Evolutionary conservation across 2,329 filamentous ascomycete genomes (phyloP).

Genomic region (Exophiala bonariae): DNA sequence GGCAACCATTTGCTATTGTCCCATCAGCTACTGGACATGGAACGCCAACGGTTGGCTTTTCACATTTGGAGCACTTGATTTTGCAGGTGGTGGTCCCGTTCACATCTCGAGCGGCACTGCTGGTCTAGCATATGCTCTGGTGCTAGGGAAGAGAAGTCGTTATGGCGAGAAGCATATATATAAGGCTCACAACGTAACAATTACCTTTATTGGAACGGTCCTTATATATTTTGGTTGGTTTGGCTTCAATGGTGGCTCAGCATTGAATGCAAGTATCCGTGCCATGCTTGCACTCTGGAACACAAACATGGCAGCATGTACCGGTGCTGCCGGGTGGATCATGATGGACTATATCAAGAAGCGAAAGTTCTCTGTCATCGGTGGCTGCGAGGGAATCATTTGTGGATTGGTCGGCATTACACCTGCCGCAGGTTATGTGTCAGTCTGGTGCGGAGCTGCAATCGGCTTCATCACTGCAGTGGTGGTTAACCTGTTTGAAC

Average conservation of each 20-base stretch:
- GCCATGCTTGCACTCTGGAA: conserved; percentile 84
- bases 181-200: conserved; percentile 69
- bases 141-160: conserved; percentile 68
- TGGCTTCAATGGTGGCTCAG: conserved; percentile 90
- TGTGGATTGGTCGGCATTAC: conserved; percentile 89
- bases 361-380: conserved; percentile 86
- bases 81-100: conserved; percentile 73
- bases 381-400: conserved; percentile 88
- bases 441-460: conserved; percentile 63
- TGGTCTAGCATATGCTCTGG: conserved; percentile 70
- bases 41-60: conserved; percentile 72
- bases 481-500: conserved; percentile 50
- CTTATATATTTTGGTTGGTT: conserved; percentile 66
- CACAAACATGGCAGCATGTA: conserved; percentile 80
- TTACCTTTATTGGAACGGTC: conserved; percentile 68
- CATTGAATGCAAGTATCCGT: conserved; percentile 76
- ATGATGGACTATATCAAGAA: conserved; percentile 82
- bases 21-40: conserved; percentile 75
- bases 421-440: conserved; percentile 81
- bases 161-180: conserved; percentile 53
- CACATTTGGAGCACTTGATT: conserved; percentile 69
- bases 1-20: conserved; percentile 69
- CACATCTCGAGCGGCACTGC: conserved; percentile 72
- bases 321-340: conserved; percentile 80
- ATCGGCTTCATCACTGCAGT: conserved; percentile 58